Percentiles rank a stretch among this genome's conserved stretches.
Evolutionary conservation across 768 basidiomycete genomes (phyloP).

Genomic region (Podaxis mareebaensis): DNA sequence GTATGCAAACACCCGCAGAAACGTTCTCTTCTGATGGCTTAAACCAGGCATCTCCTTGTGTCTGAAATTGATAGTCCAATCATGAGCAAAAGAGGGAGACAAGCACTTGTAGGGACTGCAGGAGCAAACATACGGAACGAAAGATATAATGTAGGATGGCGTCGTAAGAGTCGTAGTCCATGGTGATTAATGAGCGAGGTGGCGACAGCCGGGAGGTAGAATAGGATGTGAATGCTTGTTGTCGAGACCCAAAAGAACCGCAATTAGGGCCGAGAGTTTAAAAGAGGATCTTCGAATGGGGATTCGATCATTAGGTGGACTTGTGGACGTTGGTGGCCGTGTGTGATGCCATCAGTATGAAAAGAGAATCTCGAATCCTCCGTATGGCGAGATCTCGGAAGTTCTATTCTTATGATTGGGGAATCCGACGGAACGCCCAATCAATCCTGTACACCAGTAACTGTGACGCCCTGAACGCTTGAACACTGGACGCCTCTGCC

Average conservation of each 20-base stretch:
- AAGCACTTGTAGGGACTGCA: background rate
- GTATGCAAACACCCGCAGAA: constrained; percentile 75
- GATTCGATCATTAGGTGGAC: constrained; percentile 25
- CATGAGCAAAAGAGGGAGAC: background rate
- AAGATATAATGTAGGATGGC: constrained; percentile 81
- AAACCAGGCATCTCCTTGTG: constrained; percentile 84
- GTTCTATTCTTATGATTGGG: background rate
- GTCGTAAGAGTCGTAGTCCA: constrained; percentile 83
- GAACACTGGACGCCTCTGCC: background rate
- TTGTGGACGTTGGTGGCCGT: constrained; percentile 10
- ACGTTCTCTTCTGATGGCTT: constrained; percentile 83
- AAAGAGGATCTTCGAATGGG: constrained; percentile 32
- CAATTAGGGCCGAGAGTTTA: constrained; percentile 34
- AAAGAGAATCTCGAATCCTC: constrained; percentile 25
- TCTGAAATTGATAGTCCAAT: constrained; percentile 38
- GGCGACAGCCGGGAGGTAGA: constrained; percentile 28
- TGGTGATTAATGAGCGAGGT: constrained; percentile 37
- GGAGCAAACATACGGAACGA: constrained; percentile 51
- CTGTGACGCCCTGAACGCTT: background rate
- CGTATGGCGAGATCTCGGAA: constrained; percentile 30
- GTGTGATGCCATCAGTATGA: constrained; percentile 18
- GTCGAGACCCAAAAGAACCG: constrained; percentile 28
- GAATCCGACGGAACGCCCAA: constrained; percentile 8
- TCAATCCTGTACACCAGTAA: background rate
- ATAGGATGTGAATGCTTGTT: constrained; percentile 31